Base-by-base conservation (phyloP, 108 stramenopile genomes). In the Pseudonitzschia multiseries region DNA sequence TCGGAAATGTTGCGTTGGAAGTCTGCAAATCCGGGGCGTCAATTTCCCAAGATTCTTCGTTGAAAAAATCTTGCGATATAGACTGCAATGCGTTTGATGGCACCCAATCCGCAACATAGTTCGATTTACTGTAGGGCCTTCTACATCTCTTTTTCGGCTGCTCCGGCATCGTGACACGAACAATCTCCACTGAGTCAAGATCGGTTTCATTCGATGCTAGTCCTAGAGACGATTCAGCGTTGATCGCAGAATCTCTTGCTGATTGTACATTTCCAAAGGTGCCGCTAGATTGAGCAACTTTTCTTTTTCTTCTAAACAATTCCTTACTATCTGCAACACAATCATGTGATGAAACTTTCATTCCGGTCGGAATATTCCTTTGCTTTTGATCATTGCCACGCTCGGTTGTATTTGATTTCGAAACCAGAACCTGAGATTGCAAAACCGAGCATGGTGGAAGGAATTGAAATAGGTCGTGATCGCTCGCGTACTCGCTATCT, bases 81-180 rank as follows among this genome's bases (percentile, higher is more conserved):
- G 42, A 40, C 42, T 75, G 65, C 14, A 75, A 31, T 8, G 41
- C 42, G 28, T 51, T 57, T 22, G 74, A 75, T 27, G 74, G 74
- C 1, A 75, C 52, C 46, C 56, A 75, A 59, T 75, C 74, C 20
- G 74, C 54, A 31, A 75, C 74, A 32, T 67, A 43, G 32, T 75
- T 53, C 12, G 74, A 62, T 62, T 62, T 62, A 1, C 32, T 62
- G 33, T 62, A 62, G 14, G 61, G 61, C 40, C 61, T 62, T n/a
- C 4, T 62, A 33, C 12, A 13, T 26, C 54, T 24, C 26, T 22
- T 56, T 26, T 56, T 56, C 26, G 9, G 4, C 54, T 2, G 4
- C 2, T 26, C 33, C 8, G 61, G 36, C n/a, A 40, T 62, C 40
- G 61, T 40, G 15, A 62, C 61, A 40, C 18, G 61, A 62, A 62